Evolutionary conservation across 2,329 filamentous ascomycete species (phyloP), one percentile per base, ranked within the genome.

Genomic region (Onygena corvina): DNA sequence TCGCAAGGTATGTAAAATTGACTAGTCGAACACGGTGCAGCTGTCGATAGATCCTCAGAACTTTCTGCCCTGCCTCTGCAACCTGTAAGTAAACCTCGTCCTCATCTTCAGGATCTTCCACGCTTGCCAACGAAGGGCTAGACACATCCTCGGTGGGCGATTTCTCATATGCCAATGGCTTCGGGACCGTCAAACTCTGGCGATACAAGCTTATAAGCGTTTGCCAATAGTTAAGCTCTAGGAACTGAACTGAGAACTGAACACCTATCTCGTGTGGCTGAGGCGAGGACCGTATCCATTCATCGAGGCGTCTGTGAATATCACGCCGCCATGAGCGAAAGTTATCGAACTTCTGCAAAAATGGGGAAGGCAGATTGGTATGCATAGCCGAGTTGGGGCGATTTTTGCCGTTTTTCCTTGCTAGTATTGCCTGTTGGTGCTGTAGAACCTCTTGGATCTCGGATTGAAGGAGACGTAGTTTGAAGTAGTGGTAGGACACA

Each of bases 171-270:
- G 89, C 86, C 51, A 96, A 80, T 60, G 88, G 80, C 34, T 84
- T 79, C 0, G 90, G 90, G 14, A 94, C 86, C 45, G 86, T 84
- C 53, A 94, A 67, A 64, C 88, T 92, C 65, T 94, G 90, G 49
- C 90, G 76, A 64, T 96, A 96, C 16, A 96, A 76, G 83, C 95
- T 88, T 57, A 95, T 93, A 53, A 96, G 81, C 2, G 88, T 87
- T 64, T 95, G 90, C 89, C 90, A 96, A 67, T 96, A 96, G 65
- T 96, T 96, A 53, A 96, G 75, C 59, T 95, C 87, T 3, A 95
- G 69, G 59, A 96, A 94, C 50, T 94, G 84, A 1, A 86, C 81
- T 0, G 85, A 88, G 63, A 96, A 96, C 3, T 80, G 80, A 2
- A 96, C 92, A 1, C 89, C 89, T 0, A 86, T 94, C 51, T 92